Conservation (phyloP, 2,329 filamentous ascomycete species). For the Penicillium italicum region DNA sequence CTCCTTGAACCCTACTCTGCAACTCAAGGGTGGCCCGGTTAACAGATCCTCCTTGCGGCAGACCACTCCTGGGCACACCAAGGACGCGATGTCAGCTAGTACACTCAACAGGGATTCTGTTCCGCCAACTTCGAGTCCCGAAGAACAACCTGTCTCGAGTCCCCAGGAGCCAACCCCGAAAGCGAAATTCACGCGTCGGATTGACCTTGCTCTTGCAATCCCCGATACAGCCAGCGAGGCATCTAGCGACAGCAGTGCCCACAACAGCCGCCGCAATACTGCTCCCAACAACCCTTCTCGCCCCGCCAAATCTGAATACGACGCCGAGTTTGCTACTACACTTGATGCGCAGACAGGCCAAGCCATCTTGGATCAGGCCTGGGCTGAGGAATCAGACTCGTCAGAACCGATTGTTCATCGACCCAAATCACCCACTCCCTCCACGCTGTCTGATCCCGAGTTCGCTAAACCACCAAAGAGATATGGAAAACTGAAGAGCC, state of each 20-base stretch:
- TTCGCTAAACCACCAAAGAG: constrained; percentile 38
- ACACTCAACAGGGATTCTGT: neutral
- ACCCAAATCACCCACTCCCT: constrained; percentile 11
- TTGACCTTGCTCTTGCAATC: constrained; percentile 38
- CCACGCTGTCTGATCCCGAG: constrained; percentile 5
- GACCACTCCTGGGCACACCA: constrained; percentile 27
- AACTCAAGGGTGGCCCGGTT: constrained; percentile 27
- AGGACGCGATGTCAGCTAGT: constrained; percentile 21
- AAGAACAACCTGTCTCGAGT: constrained; percentile 14
- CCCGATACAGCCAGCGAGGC: constrained; percentile 39
- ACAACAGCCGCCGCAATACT: constrained; percentile 3
- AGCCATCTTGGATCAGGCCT: constrained; percentile 26
- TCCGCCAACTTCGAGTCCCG: constrained; percentile 6
- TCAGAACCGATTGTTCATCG: constrained; percentile 21
- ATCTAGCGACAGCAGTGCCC: constrained; percentile 25
- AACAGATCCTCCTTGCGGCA: constrained; percentile 33
- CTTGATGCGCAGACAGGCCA: constrained; percentile 44
- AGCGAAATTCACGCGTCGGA: constrained; percentile 36
- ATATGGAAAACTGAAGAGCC: constrained; percentile 65
- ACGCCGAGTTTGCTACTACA: constrained; percentile 40
- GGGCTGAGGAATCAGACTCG: constrained; percentile 17
- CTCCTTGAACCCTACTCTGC: constrained; percentile 38
- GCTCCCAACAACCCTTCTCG: neutral
- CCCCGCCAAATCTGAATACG: constrained; percentile 19
- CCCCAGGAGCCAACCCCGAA: constrained; percentile 31